Conservation (phyloP, 805 yeast genomes). For the Pichia californica region DNA sequence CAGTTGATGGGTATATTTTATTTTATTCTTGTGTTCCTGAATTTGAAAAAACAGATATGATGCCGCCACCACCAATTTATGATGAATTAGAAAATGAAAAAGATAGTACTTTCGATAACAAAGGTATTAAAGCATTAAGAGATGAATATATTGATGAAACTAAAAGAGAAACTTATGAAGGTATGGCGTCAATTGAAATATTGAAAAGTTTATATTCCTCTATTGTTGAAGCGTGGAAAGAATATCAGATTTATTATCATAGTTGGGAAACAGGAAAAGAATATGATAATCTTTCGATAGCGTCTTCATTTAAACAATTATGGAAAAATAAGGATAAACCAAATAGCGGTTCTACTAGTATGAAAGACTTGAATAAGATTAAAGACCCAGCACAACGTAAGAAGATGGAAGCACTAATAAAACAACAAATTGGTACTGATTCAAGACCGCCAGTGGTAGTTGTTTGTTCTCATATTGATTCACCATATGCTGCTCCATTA, state of each 20-base stretch:
- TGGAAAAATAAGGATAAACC: conserved; percentile 40
- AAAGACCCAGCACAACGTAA: not conserved
- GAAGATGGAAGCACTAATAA: not conserved
- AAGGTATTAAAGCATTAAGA: not conserved
- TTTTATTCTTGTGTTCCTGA: conserved; percentile 65
- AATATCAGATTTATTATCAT: conserved; percentile 47
- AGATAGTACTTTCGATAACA: not conserved
- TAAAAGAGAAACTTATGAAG: not conserved
- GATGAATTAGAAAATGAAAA: not conserved
- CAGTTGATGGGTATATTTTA: conserved; percentile 66
- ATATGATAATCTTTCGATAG: conserved; percentile 56
- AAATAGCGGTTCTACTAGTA: too few species aligned
- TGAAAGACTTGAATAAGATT: not conserved
- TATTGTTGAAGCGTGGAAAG: conserved; percentile 68
- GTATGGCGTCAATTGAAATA: conserved; percentile 25
- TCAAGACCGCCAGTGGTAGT: conserved; percentile 58
- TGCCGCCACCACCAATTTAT: conserved; percentile 14
- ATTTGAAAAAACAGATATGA: conserved; percentile 28
- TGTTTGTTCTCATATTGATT: conserved; percentile 56
- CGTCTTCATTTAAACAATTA: conserved; percentile 49
- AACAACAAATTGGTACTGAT: conserved; percentile 4
- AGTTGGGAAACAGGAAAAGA: conserved; percentile 62
- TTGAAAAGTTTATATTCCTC: conserved; percentile 47
- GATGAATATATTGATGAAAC: conserved; percentile 6
- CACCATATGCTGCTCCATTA: conserved; percentile 53